Evolutionary conservation across 2,329 filamentous ascomycete species (phyloP).

Genomic region (Hypomyces perniciosus): DNA sequence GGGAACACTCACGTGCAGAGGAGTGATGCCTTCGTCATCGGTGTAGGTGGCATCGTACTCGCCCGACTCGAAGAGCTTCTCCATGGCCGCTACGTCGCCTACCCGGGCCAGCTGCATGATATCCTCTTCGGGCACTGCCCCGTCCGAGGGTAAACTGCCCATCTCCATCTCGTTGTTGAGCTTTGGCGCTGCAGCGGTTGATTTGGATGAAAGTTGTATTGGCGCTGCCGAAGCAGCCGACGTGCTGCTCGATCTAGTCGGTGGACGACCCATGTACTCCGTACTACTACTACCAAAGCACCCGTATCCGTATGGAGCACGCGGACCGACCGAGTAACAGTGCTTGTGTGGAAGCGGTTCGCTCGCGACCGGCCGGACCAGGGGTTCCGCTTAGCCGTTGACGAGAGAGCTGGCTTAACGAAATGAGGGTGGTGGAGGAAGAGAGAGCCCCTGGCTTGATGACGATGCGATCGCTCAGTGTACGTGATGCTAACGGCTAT

Average conservation of each 20-base stretch:
- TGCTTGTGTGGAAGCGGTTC: not conserved
- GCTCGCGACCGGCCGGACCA: not conserved
- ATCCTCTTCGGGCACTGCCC: slow-evolving; percentile 54
- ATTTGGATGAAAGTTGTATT: slow-evolving; percentile 51
- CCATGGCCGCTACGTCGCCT: slow-evolving; percentile 80
- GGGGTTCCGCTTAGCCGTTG: not conserved
- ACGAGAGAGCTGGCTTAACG: not conserved
- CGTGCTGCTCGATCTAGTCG: slow-evolving; percentile 28
- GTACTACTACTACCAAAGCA: not conserved
- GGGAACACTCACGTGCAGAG: slow-evolving; percentile 68
- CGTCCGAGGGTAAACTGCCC: slow-evolving; percentile 40
- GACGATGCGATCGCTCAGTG: too few relatives aligned
- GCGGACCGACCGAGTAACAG: not conserved
- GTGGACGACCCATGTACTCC: slow-evolving; percentile 35
- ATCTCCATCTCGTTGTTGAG: slow-evolving; percentile 54
- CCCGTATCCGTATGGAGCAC: not conserved
- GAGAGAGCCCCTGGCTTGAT: too few relatives aligned
- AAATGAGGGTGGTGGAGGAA: not conserved
- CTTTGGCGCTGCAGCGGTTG: slow-evolving; percentile 46
- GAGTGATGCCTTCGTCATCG: slow-evolving; percentile 91
- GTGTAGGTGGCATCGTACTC: slow-evolving; percentile 76
- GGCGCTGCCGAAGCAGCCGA: slow-evolving; percentile 36
- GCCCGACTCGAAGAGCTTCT: slow-evolving; percentile 79
- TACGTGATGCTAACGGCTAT: too few relatives aligned
- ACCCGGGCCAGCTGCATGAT: slow-evolving; percentile 92